A percentile compares a stretch with the other conserved stretches of the same genome.
Evolutionary conservation across 148 eudicot genomes (phyloP).

Genomic region (Simmondsia chinensis): DNA sequence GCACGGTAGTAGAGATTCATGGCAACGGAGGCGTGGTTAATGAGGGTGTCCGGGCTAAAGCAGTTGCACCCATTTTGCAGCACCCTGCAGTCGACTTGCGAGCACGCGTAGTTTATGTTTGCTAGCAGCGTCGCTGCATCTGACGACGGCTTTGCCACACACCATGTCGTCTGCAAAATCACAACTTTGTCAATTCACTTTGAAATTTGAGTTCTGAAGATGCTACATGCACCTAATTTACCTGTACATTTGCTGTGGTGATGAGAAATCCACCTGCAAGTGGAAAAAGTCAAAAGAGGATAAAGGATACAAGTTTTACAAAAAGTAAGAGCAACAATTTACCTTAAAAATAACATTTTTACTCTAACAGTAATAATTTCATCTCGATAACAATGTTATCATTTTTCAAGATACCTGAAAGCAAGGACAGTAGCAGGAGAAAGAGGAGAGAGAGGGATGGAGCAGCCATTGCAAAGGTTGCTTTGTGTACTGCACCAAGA

Average conservation of each 20-base stretch:
- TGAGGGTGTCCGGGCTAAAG: conserved; percentile 44
- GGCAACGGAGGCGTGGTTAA: conserved; percentile 66
- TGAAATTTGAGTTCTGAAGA: background rate
- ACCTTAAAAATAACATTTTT: too few species aligned
- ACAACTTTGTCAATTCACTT: background rate
- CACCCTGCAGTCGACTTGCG: conserved; percentile 54
- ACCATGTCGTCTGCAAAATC: conserved; percentile 61
- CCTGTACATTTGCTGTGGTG: conserved; percentile 28
- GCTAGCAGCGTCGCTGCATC: conserved; percentile 20
- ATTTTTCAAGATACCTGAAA: too few species aligned
- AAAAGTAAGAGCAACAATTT: background rate
- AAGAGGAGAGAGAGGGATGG: conserved; percentile 8
- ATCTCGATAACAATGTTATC: too few species aligned
- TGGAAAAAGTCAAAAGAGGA: background rate
- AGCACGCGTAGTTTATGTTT: conserved; percentile 63
- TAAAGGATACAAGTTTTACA: background rate
- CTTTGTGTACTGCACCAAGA: background rate
- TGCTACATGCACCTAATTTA: conserved; percentile 7
- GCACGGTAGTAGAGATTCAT: conserved; percentile 73
- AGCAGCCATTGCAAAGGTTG: conserved; percentile 17
- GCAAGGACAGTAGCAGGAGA: conserved; percentile 12
- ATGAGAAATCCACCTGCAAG: conserved; percentile 29
- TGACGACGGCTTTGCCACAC: conserved; percentile 78
- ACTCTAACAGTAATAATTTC: too few species aligned
- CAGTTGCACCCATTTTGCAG: conserved; percentile 43